Evolutionary conservation across 331 rosid genomes (phyloP).

Genomic region (Malus hybrid): DNA sequence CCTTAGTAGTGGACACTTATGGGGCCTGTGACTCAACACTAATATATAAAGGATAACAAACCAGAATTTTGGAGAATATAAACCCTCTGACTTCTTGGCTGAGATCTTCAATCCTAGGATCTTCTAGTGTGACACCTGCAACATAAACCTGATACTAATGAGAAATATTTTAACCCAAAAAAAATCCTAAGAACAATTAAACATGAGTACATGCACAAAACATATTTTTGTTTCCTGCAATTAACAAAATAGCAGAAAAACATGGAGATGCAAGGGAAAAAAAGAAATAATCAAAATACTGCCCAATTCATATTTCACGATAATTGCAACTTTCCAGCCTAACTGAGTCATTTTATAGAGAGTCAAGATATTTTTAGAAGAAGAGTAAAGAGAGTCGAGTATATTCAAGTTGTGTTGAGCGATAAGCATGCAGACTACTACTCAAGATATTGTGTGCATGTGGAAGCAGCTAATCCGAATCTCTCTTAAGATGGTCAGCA

Average conservation of each 20-base stretch:
- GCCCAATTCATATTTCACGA: background rate
- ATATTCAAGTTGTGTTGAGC: background rate
- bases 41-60: conserved; percentile 31
- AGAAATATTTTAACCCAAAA: background rate
- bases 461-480: background rate
- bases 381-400: background rate
- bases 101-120: conserved; percentile 95
- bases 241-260: background rate
- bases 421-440: background rate
- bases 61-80: conserved; percentile 96
- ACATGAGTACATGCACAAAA: background rate
- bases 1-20: no score
- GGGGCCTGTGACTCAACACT: no score
- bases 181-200: background rate
- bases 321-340: background rate
- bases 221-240: background rate
- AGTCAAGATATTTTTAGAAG: background rate
- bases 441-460: background rate
- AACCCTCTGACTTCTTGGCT: conserved; percentile 99
- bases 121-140: conserved; percentile 89
- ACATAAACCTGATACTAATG: conserved; percentile 3
- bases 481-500: background rate
- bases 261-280: background rate
- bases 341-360: background rate
- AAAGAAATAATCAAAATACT: background rate